Evolutionary conservation across 305 asterid genomes (phyloP), one percentile per base, ranked within the genome.

Genomic region (Solanum chacoense): DNA sequence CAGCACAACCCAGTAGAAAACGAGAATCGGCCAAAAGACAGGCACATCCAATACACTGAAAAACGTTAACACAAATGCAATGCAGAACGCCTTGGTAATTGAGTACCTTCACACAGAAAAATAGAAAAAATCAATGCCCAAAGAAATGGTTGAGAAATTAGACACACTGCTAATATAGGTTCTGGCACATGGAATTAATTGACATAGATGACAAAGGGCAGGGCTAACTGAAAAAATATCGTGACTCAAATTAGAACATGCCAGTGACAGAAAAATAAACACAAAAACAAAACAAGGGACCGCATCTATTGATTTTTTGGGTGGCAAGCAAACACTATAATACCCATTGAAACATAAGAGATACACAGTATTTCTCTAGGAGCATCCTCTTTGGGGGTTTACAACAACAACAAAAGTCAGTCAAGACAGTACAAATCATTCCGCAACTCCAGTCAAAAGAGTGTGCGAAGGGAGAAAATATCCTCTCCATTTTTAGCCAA

Each of bases 21-120:
- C 95, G 86, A 95, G 96, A 87, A 93, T 94, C 11, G 96, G 96
- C 98, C 98, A 95, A 88, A 93, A 94, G 16, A 94, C 96, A 28
- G 98, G 98, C 87, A 95, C 96, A 55, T 95, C 95, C 74, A 94
- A 91, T 40, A 90, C 36, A 55, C 92, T 86, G 92, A 94, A 91
- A 95, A 94, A 93, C 87, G 98, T 95, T 91, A 93, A 88, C 65
- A 92, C 90, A 29, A 94, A 92, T 34, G 97, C 96, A 24, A 94
- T 90, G 92, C 95, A 92, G 91, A 94, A 92, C 6, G 95, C 96
- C 87, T 87, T 93, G 84, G 96, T 93, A 89, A 94, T 91, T 35
- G 98, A 94, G 93, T 93, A 91, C 98, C 98, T 95, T 89, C 22
- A 87, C 67, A 81, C 31, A 85, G 86, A 50, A 91, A 11, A 89